Base-by-base conservation (phyloP, 257 asterid genomes). In the Capsicum rhomboideum region DNA sequence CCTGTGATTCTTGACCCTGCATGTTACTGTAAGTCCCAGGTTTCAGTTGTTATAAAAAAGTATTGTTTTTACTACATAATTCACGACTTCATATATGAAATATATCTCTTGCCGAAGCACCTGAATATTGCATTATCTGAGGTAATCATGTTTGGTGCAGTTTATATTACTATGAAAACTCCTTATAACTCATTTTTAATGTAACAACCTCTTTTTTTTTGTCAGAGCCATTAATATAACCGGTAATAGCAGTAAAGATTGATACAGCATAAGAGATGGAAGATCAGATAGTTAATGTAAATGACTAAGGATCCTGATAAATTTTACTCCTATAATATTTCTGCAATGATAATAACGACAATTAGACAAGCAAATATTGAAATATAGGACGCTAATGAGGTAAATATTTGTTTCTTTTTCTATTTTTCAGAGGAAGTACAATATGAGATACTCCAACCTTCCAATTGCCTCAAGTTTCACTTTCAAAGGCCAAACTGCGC, bases 1-100 rank as follows among this genome's bases (percentile, higher is more conserved):
- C 98, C 98, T 53, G 97, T 96, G 86, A 94, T 96, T 77, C 98
- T 96, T 34, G 99, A 96, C 88, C 99, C 98, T 0, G 99, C 98
- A 82, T 96, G 99, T 84, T 96, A 96, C 90, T 94, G 99, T 94
- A 90, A 90, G 93, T 88, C 83, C 71, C 29, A 37, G 64, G 54
- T 85, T 71, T 49, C 12, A 11, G 20, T 46, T 28, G 23, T 28
- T 50, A 46, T 49, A 14, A 46, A n/a, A 10, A 23, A 4, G 3
- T 14, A 16, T 75, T n/a, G 2, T 49, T 49, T 49, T 75, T 77
- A 44, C 17, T 50, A 50, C 9, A 26, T 50, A 9, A 50, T 77
- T 77, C 10, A 26, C 46, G 16, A 17, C 59, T 74, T 74, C 23
- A 2, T 8, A 26, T 14, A 75, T 75, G 81, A 75, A 75, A 14